Evolutionary conservation across 352 stramenopile species (phyloP).

Genomic region (Phytophthora syringae): DNA sequence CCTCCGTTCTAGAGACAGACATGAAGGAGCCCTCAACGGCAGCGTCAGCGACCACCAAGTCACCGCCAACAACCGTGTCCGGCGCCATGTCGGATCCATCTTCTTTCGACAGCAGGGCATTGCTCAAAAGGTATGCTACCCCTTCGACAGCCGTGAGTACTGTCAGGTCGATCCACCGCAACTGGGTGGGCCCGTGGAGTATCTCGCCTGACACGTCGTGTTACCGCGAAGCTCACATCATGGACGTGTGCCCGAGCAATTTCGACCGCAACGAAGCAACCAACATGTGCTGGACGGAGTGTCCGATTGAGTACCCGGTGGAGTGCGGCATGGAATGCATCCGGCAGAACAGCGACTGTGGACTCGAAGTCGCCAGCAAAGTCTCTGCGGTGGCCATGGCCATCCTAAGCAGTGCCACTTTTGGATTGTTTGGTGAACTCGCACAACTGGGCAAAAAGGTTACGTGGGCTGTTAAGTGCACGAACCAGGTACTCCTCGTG

Average conservation of each 20-base stretch:
- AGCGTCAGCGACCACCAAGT: background rate
- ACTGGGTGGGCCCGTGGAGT: constrained; percentile 18
- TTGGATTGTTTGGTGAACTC: constrained; percentile 38
- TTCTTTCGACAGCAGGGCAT: constrained; percentile 13
- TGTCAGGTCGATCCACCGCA: constrained; percentile 11
- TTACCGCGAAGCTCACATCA: constrained; percentile 10
- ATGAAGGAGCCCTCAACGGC: background rate
- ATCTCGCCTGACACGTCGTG: constrained; percentile 24
- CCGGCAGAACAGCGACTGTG: constrained; percentile 33
- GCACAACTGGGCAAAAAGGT: constrained; percentile 16
- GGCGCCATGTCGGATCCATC: background rate
- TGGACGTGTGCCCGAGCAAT: constrained; percentile 7
- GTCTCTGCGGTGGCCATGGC: constrained; percentile 40
- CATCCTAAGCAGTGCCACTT: constrained; percentile 31
- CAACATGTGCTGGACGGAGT: constrained; percentile 20
- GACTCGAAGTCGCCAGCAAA: constrained; percentile 19
- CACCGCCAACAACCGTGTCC: background rate
- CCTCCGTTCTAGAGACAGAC: background rate
- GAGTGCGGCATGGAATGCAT: constrained; percentile 38
- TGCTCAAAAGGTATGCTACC: constrained; percentile 8
- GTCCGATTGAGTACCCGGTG: constrained; percentile 28
- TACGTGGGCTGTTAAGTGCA: constrained; percentile 19
- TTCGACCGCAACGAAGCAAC: constrained; percentile 16
- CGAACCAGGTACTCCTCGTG: constrained; percentile 12
- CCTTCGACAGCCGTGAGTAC: constrained; percentile 5